Evolutionary conservation across 1,139 yeast species (phyloP).

Genomic region (Sugiyamaella paludigena): DNA sequence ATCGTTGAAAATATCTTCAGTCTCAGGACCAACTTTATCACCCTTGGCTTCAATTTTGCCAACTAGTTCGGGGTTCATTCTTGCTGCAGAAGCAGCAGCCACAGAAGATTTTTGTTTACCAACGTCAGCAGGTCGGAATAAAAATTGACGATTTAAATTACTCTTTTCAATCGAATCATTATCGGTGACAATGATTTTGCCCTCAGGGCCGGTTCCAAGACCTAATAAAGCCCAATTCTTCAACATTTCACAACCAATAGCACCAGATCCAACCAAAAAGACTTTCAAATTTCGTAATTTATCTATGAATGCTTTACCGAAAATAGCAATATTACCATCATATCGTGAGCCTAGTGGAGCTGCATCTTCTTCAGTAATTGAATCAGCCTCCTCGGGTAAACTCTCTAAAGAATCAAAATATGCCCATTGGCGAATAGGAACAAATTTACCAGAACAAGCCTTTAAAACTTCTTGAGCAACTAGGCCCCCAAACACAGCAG

Average conservation of each 20-base stretch:
- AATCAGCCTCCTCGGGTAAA: slow-evolving; percentile 58
- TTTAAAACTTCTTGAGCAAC: slow-evolving; percentile 96
- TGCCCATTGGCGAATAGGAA: slow-evolving; percentile 85
- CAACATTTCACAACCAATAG: slow-evolving; percentile 98
- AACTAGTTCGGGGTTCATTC: slow-evolving; percentile 77
- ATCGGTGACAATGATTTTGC: slow-evolving; percentile 83
- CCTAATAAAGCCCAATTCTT: slow-evolving; percentile 99
- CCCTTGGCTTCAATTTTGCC: slow-evolving; percentile 74
- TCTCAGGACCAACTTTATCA: slow-evolving; percentile 92
- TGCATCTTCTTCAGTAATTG: slow-evolving; percentile 68
- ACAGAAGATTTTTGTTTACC: slow-evolving; percentile 89
- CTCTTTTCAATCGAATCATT: slow-evolving; percentile 95
- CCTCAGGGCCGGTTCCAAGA: slow-evolving; percentile 85
- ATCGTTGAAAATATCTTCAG: slow-evolving; percentile 83
- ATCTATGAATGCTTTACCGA: slow-evolving; percentile 76
- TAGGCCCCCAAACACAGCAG: slow-evolving; percentile 90
- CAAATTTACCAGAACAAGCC: slow-evolving; percentile 90
- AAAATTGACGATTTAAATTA: slow-evolving; percentile 91
- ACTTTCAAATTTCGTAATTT: slow-evolving; percentile 72
- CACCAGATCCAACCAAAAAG: slow-evolving; percentile 96
- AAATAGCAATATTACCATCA: slow-evolving; percentile 91
- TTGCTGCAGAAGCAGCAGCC: slow-evolving; percentile 79
- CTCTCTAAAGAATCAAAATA: slow-evolving; percentile 95
- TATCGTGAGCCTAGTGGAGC: slow-evolving; percentile 79
- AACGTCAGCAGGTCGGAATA: slow-evolving; percentile 91